These are phyloP conservation scores for Ophiosphaerella herpotricha DNA, from an alignment of 2,329 filamentous ascomycete genomes.

Conservation along the genomic window DNA sequence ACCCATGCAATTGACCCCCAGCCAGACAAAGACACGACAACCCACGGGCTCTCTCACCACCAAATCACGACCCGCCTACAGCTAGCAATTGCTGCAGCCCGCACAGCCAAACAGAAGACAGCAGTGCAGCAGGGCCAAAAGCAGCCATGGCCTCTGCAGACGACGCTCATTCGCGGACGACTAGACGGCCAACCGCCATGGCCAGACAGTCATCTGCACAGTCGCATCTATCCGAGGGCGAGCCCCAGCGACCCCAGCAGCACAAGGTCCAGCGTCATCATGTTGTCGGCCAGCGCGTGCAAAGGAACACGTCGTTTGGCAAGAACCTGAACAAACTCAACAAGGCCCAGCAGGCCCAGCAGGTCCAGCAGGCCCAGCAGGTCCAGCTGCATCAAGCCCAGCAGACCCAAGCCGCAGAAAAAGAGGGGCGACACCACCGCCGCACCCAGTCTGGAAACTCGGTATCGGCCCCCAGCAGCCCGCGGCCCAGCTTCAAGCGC, in stretches of 20 bases:
- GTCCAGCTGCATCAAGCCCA: constrained; percentile 25
- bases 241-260: constrained; percentile 26
- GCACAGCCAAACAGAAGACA: constrained; percentile 15
- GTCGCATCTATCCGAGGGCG: constrained; percentile 41
- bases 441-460: constrained; percentile 46
- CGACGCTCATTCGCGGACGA: constrained; percentile 37
- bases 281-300: constrained; percentile 48
- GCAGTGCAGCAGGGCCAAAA: constrained; percentile 27
- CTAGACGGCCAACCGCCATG: constrained; percentile 43
- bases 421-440: constrained; percentile 40
- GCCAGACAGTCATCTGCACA: constrained; percentile 45
- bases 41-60: constrained; percentile 10
- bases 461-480: constrained; percentile 42
- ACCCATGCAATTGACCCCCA: constrained; percentile 36
- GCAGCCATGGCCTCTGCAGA: constrained; percentile 44
- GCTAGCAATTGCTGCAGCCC: constrained; percentile 14
- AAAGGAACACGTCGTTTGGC: constrained; percentile 46
- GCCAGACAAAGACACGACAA: constrained; percentile 7
- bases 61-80: constrained; percentile 8
- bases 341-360: constrained; percentile 29
- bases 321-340: constrained; percentile 50
- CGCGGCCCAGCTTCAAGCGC: constrained; percentile 49
- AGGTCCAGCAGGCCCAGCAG: constrained; percentile 20
- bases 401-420: constrained; percentile 33
- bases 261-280: constrained; percentile 46